Conservation (phyloP, 441 rosid genomes). For the Pelargonium citronellum region DNA sequence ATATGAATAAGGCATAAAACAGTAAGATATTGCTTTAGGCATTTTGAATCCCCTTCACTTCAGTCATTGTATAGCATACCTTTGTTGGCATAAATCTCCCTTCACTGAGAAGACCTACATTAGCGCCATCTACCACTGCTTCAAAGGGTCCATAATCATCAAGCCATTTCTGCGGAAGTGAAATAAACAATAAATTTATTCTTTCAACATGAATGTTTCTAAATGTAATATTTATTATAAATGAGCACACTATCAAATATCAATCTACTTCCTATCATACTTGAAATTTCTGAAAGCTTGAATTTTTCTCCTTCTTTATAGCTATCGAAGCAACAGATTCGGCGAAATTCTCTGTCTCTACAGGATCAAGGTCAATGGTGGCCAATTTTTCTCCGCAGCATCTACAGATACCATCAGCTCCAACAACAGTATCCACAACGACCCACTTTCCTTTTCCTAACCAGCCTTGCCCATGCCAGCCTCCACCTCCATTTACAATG, state of each 20-base stretch:
- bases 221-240: constrained; percentile 8
- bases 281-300: constrained; percentile 60
- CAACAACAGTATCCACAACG: constrained; percentile 34
- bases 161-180: constrained; percentile 55
- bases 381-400: constrained; percentile 55
- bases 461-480: constrained; percentile 73
- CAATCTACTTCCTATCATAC: constrained; percentile 27
- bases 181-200: not conserved
- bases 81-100: constrained; percentile 45
- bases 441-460: constrained; percentile 60
- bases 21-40: not conserved
- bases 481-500: constrained; percentile 51
- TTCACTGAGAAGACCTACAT: constrained; percentile 49
- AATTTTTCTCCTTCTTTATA: constrained; percentile 43
- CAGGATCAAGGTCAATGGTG: constrained; percentile 53
- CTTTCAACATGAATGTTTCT: constrained; percentile 10
- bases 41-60: not conserved
- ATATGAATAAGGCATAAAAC: constrained; percentile 7
- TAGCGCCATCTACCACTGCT: constrained; percentile 65
- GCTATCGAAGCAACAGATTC: constrained; percentile 60
- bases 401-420: constrained; percentile 44
- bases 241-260: constrained; percentile 1
- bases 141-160: constrained; percentile 63
- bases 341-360: constrained; percentile 54
- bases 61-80: constrained; percentile 26